A percentile compares a stretch with the other conserved stretches of the same genome.
These are phyloP conservation scores for Rhizoclosmatium sp. DNA, from an alignment of 192 early-diverging fungal species.

Conservation along the genomic window DNA sequence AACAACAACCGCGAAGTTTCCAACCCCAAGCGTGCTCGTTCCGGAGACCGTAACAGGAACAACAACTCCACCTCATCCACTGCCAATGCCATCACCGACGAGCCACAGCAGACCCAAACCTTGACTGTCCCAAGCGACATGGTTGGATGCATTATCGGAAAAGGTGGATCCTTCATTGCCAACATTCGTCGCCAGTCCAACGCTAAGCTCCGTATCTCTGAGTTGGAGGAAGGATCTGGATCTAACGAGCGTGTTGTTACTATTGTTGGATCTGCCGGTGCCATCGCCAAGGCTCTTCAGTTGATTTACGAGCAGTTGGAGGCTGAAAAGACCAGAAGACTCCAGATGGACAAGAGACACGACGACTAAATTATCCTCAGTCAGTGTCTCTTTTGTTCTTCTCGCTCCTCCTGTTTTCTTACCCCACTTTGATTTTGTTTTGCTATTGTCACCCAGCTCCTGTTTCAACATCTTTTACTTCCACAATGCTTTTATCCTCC, in stretches of 20 bases:
- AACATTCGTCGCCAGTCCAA: slow-evolving; percentile 46
- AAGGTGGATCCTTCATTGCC: slow-evolving; percentile 67
- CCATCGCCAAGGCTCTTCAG: slow-evolving; percentile 88
- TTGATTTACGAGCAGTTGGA: slow-evolving; percentile 93
- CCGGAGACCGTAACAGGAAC: background rate
- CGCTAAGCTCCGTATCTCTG: slow-evolving; percentile 83
- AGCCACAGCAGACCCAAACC: slow-evolving; percentile 70
- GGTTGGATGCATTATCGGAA: slow-evolving; percentile 96
- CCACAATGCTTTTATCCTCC: too few species aligned
- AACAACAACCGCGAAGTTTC: background rate
- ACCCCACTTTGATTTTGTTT: background rate
- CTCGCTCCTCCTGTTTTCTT: background rate
- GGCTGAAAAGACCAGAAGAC: slow-evolving; percentile 64
- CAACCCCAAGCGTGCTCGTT: background rate
- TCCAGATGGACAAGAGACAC: background rate
- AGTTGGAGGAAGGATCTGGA: slow-evolving; percentile 80
- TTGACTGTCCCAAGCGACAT: slow-evolving; percentile 90
- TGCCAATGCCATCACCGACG: slow-evolving; percentile 52
- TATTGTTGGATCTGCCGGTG: slow-evolving; percentile 84
- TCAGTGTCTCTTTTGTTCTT: background rate
- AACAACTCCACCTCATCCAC: background rate
- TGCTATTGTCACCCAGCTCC: too few species aligned
- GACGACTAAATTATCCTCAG: background rate
- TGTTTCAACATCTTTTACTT: too few species aligned
- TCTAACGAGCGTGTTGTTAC: slow-evolving; percentile 89